Conservation (phyloP, 495 filamentous ascomycete genomes). For the Astrothelium macrocarpum region DNA sequence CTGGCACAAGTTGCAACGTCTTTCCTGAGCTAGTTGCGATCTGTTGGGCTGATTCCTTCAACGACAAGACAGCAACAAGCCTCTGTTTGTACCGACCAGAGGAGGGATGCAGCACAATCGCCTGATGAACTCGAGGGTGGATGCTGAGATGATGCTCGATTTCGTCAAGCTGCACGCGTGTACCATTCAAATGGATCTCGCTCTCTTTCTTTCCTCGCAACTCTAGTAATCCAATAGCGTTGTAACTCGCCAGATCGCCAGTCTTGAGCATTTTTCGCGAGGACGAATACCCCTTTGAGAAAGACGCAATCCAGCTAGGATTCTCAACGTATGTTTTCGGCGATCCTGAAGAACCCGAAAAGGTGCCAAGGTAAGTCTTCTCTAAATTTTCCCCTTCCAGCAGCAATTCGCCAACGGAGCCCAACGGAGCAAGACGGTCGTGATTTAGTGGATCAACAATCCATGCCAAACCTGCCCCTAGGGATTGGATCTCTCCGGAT, state of each 20-base stretch:
- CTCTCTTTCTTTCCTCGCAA: conserved; percentile 21
- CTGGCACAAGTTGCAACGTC: conserved; percentile 9
- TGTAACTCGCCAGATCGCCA: conserved; percentile 34
- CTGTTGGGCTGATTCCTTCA: neutral
- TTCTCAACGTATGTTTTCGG: conserved; percentile 36
- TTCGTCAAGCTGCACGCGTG: conserved; percentile 22
- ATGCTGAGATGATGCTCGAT: conserved; percentile 25
- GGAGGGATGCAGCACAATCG: conserved; percentile 30
- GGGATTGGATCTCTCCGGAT: neutral
- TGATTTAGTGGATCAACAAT: conserved; percentile 41
- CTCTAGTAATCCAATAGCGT: conserved; percentile 25
- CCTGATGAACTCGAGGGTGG: conserved; percentile 29
- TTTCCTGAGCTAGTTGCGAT: neutral
- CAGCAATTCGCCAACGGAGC: conserved; percentile 44
- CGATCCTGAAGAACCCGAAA: conserved; percentile 28
- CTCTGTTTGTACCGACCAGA: conserved; percentile 12
- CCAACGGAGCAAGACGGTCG: conserved; percentile 39
- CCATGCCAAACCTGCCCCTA: conserved; percentile 30
- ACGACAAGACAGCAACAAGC: conserved; percentile 15
- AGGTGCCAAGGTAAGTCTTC: conserved; percentile 43
- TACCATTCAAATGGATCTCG: conserved; percentile 22
- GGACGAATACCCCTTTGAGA: neutral
- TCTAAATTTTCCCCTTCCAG: conserved; percentile 47
- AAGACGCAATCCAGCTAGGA: conserved; percentile 34
- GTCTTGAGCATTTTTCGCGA: conserved; percentile 28